Percentiles rank a stretch among this genome's conserved stretches.
These are phyloP conservation scores for Centrapalus pauciflorus DNA, from an alignment of 129 eudicot species.

Conservation along the genomic window DNA sequence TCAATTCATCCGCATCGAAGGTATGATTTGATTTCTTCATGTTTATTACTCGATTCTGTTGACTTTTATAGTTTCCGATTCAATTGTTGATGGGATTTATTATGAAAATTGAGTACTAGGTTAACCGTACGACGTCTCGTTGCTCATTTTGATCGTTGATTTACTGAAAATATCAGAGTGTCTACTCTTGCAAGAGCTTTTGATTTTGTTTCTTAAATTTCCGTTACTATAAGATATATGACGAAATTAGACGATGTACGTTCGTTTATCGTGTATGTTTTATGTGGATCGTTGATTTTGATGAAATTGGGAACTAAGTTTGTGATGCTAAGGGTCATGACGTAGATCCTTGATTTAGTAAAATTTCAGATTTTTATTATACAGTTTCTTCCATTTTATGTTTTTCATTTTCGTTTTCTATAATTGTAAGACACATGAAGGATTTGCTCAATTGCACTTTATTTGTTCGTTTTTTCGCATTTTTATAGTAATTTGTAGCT, in stretches of 20 bases:
- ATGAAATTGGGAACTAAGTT: not conserved
- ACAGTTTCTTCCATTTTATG: not conserved
- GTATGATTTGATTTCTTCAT: conserved; percentile 7
- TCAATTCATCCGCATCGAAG: conserved; percentile 27
- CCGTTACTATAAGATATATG: not conserved
- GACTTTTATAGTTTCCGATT: conserved; percentile 2
- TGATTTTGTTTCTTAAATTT: not conserved
- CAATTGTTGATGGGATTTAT: not conserved
- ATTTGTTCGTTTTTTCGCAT: conserved; percentile 4
- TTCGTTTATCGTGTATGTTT: not conserved
- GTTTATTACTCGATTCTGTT: conserved; percentile 2
- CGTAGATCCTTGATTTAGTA: not conserved
- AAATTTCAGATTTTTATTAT: not conserved
- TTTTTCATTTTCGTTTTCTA: not conserved
- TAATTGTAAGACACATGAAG: not conserved
- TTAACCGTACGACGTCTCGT: not conserved
- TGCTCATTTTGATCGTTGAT: not conserved
- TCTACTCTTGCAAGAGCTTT: conserved; percentile 8
- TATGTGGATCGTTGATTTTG: conserved; percentile 14
- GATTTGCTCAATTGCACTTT: not conserved
- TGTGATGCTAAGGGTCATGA: not conserved
- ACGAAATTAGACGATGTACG: not conserved
- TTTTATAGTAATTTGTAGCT: not conserved
- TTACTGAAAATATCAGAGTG: not conserved
- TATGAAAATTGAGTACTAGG: not conserved